Percentiles rank a stretch among this genome's conserved stretches.
phyloP scores from a whole-genome alignment of 139 green algal genomes.

The Monoraphidium neglectum region DNA sequence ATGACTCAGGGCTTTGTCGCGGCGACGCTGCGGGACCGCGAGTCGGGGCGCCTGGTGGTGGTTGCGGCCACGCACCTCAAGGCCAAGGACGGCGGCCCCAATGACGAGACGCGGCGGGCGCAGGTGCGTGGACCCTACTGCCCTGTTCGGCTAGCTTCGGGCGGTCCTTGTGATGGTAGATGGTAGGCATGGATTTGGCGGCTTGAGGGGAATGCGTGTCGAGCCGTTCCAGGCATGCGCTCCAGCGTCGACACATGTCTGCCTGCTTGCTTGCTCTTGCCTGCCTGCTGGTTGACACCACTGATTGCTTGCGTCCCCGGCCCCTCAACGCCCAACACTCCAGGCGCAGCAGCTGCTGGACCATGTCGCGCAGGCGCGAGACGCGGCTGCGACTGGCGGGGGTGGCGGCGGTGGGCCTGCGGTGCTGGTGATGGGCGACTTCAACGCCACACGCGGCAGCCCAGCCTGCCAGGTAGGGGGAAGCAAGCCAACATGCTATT shows the following conservation, averaged over 20 bases:
- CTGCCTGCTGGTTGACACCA: no score
- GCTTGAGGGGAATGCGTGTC: no score
- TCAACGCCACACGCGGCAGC: slow-evolving; percentile 53
- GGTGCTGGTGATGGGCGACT: slow-evolving; percentile 56
- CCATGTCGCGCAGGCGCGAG: slow-evolving; percentile 3
- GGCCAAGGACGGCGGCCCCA: slow-evolving; percentile 59
- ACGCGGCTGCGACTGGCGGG: not conserved
- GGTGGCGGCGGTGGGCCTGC: not conserved
- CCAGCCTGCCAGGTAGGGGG: slow-evolving; percentile 12
- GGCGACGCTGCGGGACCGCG: slow-evolving; percentile 32
- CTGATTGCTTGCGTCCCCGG: no score
- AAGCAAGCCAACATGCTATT: not conserved
- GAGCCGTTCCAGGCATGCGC: no score
- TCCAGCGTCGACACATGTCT: no score
- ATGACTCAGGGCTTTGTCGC: slow-evolving; percentile 47
- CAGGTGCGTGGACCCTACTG: slow-evolving; percentile 42
- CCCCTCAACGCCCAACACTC: not conserved
- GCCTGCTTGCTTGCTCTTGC: no score
- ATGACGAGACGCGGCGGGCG: slow-evolving; percentile 41
- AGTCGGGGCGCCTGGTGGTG: slow-evolving; percentile 34
- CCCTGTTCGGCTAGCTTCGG: no score
- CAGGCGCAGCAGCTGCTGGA: slow-evolving; percentile 48
- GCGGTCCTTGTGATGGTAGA: no score
- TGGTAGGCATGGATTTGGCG: no score
- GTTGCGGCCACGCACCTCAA: slow-evolving; percentile 72